Base-by-base conservation (phyloP, 106 monocot species). In the Dioscorea dumetorum region DNA sequence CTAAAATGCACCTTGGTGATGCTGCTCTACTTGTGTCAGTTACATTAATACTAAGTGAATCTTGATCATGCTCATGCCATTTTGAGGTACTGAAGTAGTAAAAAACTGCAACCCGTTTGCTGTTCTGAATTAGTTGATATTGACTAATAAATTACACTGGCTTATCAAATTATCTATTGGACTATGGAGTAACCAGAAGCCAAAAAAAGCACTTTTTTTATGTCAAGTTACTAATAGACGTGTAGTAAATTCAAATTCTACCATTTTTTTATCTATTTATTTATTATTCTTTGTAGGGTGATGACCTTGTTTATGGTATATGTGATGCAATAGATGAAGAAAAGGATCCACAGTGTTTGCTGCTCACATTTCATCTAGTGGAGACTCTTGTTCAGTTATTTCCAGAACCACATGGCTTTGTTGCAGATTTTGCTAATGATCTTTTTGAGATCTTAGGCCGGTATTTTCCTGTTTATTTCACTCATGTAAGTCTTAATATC, bases 391-490 rank as follows among this genome's bases (percentile, higher is more conserved):
- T 66, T 22, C 61, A 33, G 49, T 28, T 87, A 71, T 87, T 84
- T 81, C 82, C 80, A n/a, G 80, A 84, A 61, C 76, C 73, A 62
- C 70, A 73, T 78, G 77, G 72, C 57, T 74, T 68, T 31, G 71
- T 76, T 33, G 81, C 59, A 67, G 73, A 72, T 61, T 73, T 72
- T 74, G 81, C 79, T 57, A 69, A 34, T 22, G 89, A 92, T 62
- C 22, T 92, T 64, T 97, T 92, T 84, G 97, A 92, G 20, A 84
- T 92, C 67, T 72, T 97, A 63, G 75, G 92, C 41, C 59, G 84
- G 57, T 97, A 97, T 84, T 97, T 92, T 77, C 97, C 97, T 71
- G 81, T 97, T 64, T 82, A 86, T 80, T 92, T 92, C 67, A 90
- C 89, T 32, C 86, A 92, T 78, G 97, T 97, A 90, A 87, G 97